Evolutionary conservation across 257 asterid genomes (phyloP).

Genomic region (Coffea eugenioides): DNA sequence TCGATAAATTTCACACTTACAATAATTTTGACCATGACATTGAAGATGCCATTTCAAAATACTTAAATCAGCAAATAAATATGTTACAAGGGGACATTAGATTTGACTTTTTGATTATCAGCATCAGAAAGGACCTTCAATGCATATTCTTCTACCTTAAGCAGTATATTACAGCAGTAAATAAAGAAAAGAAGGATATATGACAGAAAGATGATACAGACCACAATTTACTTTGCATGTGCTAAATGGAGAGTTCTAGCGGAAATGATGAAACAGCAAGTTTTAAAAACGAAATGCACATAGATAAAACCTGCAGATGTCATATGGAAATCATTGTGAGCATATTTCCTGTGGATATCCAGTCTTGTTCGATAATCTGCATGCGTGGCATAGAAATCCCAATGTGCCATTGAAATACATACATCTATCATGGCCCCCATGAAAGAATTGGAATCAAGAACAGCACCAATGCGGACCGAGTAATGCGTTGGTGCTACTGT

Average conservation of each 20-base stretch:
- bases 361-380: slow-evolving; percentile 40
- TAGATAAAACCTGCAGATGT: slow-evolving; percentile 40
- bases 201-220: not conserved
- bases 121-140: not conserved
- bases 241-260: not conserved
- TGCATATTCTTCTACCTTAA: not conserved
- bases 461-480: slow-evolving; percentile 38
- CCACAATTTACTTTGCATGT: not conserved
- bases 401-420: slow-evolving; percentile 50
- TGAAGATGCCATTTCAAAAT: not conserved
- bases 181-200: not conserved
- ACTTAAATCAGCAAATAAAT: not conserved
- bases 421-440: slow-evolving; percentile 44
- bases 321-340: slow-evolving; percentile 30
- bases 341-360: slow-evolving; percentile 32
- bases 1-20: not conserved
- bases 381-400: slow-evolving; percentile 41
- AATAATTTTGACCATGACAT: too few relatives aligned
- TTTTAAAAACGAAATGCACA: not conserved
- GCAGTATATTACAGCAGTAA: not conserved
- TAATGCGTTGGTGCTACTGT: not conserved
- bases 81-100: not conserved
- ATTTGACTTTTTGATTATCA: not conserved
- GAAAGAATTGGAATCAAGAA: slow-evolving; percentile 45
- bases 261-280: not conserved